These are phyloP conservation scores for Curvularia spicifera DNA, from an alignment of 2,329 filamentous ascomycete genomes.

Conservation along the genomic window DNA sequence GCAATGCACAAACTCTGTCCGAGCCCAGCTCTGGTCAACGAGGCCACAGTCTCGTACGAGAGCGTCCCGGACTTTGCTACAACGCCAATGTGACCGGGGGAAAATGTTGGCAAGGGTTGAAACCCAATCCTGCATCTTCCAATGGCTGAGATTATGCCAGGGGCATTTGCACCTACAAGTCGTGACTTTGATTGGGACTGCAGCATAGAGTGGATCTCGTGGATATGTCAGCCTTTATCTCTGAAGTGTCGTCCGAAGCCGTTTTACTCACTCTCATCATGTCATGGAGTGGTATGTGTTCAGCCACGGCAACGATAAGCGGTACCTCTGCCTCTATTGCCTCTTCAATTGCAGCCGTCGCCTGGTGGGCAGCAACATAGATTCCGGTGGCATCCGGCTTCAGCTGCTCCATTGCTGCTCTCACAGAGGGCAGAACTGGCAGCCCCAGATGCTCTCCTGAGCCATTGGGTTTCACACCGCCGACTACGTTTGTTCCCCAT, in stretches of 20 bases:
- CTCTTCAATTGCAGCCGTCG: constrained; percentile 75
- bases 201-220: constrained; percentile 72
- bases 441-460: constrained; percentile 74
- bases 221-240: constrained; percentile 6
- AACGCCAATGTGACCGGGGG: constrained; percentile 72
- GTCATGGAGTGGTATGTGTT: constrained; percentile 80
- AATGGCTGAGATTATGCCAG: constrained; percentile 77
- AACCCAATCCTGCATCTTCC: constrained; percentile 76
- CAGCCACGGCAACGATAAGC: constrained; percentile 77
- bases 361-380: constrained; percentile 78
- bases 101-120: constrained; percentile 76
- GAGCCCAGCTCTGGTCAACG: constrained; percentile 73
- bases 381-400: constrained; percentile 80
- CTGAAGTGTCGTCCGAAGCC: neutral
- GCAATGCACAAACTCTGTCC: constrained; percentile 80
- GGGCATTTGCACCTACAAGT: constrained; percentile 80
- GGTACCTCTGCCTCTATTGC: constrained; percentile 81
- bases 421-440: constrained; percentile 72
- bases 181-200: constrained; percentile 73
- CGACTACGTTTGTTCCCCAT: constrained; percentile 82
- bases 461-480: constrained; percentile 75
- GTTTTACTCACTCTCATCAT: constrained; percentile 66
- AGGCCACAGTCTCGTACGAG: constrained; percentile 79
- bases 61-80: constrained; percentile 82
- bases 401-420: constrained; percentile 70